Conservation (phyloP, 805 yeast species). For the Lipomyces japonicus region DNA sequence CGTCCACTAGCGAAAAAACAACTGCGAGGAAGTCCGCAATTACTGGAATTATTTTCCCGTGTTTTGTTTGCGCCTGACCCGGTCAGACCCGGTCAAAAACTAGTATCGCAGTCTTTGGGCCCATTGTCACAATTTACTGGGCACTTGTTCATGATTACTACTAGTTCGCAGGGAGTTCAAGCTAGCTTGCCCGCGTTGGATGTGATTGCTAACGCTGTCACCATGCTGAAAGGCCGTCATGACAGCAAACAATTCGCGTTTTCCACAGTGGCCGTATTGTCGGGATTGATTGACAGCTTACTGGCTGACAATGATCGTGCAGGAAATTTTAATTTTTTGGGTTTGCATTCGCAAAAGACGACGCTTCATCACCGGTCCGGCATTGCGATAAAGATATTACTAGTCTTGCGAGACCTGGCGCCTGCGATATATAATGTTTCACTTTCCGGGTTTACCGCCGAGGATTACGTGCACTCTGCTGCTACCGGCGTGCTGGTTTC, state of each 20-base stretch:
- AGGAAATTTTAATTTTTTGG: no score
- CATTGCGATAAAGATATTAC: slow-evolving; percentile 1
- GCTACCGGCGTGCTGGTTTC: slow-evolving; percentile 13
- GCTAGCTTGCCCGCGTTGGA: not conserved
- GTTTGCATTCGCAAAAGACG: slow-evolving; percentile 3
- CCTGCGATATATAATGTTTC: slow-evolving; percentile 13
- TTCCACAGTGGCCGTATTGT: slow-evolving; percentile 10
- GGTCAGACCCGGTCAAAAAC: not conserved
- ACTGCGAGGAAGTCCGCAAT: slow-evolving; percentile 1
- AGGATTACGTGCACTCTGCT: slow-evolving; percentile 18
- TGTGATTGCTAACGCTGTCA: not conserved
- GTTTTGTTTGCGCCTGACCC: slow-evolving; percentile 9
- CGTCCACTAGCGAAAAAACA: not conserved
- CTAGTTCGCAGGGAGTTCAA: not conserved
- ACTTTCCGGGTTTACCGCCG: slow-evolving; percentile 18
- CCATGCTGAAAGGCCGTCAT: not conserved
- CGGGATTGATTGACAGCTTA: slow-evolving; percentile 15
- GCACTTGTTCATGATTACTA: not conserved
- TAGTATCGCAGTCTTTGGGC: slow-evolving; percentile 6
- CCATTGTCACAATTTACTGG: slow-evolving; percentile 10
- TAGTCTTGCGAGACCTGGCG: slow-evolving; percentile 10
- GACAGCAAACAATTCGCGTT: slow-evolving; percentile 7
- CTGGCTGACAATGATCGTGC: no score
- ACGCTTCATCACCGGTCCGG: not conserved
- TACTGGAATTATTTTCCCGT: not conserved